Conservation (phyloP, 2,329 filamentous ascomycete genomes). For the Colletotrichum costaricense region DNA sequence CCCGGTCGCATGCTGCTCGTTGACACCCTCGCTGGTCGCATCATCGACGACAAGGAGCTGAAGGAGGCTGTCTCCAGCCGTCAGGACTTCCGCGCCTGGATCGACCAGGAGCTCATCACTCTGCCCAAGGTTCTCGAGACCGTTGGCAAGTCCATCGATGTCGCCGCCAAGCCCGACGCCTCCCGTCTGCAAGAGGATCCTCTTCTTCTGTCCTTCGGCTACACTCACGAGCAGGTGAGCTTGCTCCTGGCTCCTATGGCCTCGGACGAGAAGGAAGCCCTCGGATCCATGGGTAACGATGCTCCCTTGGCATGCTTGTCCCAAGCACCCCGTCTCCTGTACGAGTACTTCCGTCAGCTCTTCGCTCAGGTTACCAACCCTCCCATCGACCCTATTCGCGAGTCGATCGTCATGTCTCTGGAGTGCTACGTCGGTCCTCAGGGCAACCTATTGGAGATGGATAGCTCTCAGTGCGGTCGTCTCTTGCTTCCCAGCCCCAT, state of each 20-base stretch:
- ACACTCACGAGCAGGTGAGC: constrained; percentile 95
- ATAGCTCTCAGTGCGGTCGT: constrained; percentile 86
- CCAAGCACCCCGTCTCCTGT: constrained; percentile 87
- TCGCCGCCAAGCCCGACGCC: constrained; percentile 75
- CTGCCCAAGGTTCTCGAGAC: constrained; percentile 79
- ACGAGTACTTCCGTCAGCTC: constrained; percentile 97
- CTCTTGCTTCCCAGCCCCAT: constrained; percentile 90
- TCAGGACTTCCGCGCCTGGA: constrained; percentile 88
- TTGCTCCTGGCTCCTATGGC: constrained; percentile 95
- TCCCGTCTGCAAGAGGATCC: constrained; percentile 85
- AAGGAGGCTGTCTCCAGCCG: constrained; percentile 90
- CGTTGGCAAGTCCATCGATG: constrained; percentile 67
- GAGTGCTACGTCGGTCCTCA: constrained; percentile 97
- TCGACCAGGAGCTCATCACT: constrained; percentile 86
- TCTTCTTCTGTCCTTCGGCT: constrained; percentile 87
- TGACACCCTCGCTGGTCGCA: constrained; percentile 87
- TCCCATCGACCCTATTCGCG: constrained; percentile 95
- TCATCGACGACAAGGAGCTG: constrained; percentile 93
- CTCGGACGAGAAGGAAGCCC: constrained; percentile 94
- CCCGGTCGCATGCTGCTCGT: constrained; percentile 97
- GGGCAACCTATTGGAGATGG: constrained; percentile 95
- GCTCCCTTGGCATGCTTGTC: constrained; percentile 91
- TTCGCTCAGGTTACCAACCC: constrained; percentile 99
- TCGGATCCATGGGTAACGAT: constrained; percentile 98
- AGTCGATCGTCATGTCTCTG: constrained; percentile 98